Base-by-base conservation (phyloP, 805 yeast species). In the Saccharomycopsis sp. region DNA sequence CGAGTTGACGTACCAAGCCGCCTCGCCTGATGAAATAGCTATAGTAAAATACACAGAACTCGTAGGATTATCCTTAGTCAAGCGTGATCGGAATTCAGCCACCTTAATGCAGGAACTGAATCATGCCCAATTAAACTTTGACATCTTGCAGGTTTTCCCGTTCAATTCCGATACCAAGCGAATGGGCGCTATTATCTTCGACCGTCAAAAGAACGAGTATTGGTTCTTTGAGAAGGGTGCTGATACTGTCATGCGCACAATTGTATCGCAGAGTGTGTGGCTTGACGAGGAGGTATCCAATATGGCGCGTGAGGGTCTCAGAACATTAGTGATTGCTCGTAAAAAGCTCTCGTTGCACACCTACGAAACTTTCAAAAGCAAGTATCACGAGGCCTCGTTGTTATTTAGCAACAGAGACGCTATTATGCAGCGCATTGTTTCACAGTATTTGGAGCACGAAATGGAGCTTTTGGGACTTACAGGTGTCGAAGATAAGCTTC, bases 21-120 rank as follows among this genome's bases (percentile, higher is more conserved):
- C 98, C 0, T 92, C 97, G 0, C 99, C 99, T 0, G 99, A 94
- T 75, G 99, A 94, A 70, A 85, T 94, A 65, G 99, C 99, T 29
- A 94, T 94, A 63, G 98, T 94, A 19, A 86, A 86, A 67, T 94
- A 90, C 73, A 89, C 97, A 0, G 96, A 90, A 63, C 70, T 76
- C 1, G 93, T 92, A 34, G 99, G 99, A 0, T 75, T 94, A 41
- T 81, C 91, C 5, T 77, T 94, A 52, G 78, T 83, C 60, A 85
- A 82, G 66, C 82, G 99, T 66, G 99, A 94, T 70, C 81, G 99
- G 59, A 79, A 80, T 57, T 81, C 85, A 3, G 79, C 94, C 64
- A 78, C 89, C 0, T 72, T 94, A 53, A 68, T 82, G 38, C 96
- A 91, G 68, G 75, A 79, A 38, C 76, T 81, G 1, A 72, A 87